phyloP scores from a whole-genome alignment of 2,329 filamentous ascomycete genomes.

The Trichoderma koningiopsis region DNA sequence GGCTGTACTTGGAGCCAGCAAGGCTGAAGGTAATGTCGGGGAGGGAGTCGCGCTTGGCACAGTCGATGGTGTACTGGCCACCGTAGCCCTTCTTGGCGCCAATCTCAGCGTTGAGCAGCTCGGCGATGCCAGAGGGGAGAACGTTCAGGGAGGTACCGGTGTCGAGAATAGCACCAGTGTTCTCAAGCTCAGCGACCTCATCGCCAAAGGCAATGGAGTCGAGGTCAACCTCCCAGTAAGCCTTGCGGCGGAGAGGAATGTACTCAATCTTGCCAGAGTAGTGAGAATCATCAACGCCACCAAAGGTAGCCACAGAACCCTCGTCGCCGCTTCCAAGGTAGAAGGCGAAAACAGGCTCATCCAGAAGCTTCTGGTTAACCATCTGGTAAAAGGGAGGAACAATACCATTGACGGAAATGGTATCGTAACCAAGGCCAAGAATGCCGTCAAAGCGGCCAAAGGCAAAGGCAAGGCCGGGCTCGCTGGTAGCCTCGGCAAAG shows the following conservation, averaged over 20 bases:
- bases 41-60: constrained; percentile 76
- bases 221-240: constrained; percentile 99
- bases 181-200: constrained; percentile 82
- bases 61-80: constrained; percentile 95
- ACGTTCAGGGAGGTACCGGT: constrained; percentile 98
- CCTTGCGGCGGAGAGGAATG: constrained; percentile 95
- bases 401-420: constrained; percentile 95
- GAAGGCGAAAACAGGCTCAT: constrained; percentile 94
- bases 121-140: constrained; percentile 85
- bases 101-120: constrained; percentile 96
- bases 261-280: constrained; percentile 84
- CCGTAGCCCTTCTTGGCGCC: constrained; percentile 97
- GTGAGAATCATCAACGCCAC: constrained; percentile 81
- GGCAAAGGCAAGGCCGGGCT: constrained; percentile 95
- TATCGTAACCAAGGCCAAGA: constrained; percentile 89
- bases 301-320: constrained; percentile 86
- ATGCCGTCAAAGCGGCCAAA: constrained; percentile 98
- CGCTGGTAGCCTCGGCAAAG: constrained; percentile 93
- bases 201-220: constrained; percentile 88
- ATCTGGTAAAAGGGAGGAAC: constrained; percentile 96
- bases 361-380: constrained; percentile 84
- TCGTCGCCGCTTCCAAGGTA: constrained; percentile 78
- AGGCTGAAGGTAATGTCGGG: constrained; percentile 92
- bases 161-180: constrained; percentile 95
- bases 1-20: constrained; percentile 89